A percentile compares a stretch with the other conserved stretches of the same genome.
Evolutionary conservation across 495 filamentous ascomycete genomes (phyloP).

Genomic region (Immersiella caudata): DNA sequence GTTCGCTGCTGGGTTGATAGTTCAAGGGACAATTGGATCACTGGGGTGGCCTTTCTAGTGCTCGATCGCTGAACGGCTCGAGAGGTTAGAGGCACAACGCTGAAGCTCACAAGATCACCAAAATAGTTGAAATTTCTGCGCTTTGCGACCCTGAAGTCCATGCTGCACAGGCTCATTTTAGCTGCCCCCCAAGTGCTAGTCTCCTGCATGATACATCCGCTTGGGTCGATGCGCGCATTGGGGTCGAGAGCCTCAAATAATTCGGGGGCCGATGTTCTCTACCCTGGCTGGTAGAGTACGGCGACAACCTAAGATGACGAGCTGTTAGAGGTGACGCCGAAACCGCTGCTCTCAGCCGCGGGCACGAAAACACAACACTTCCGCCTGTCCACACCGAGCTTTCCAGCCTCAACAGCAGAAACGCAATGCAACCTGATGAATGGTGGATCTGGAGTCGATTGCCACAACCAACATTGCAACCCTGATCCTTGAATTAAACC

Average conservation of each 20-base stretch:
- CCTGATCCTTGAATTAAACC: slow-evolving; percentile 31
- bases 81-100: neutral
- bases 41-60: neutral
- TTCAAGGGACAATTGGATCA: neutral
- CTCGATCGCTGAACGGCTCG: neutral
- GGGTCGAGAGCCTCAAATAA: neutral
- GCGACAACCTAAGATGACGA: too few relatives aligned
- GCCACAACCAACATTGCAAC: slow-evolving; percentile 23
- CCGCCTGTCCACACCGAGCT: neutral
- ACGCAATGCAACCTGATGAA: slow-evolving; percentile 1
- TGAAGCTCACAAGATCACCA: neutral
- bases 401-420: neutral
- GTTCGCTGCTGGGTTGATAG: slow-evolving; percentile 1
- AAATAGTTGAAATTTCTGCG: slow-evolving; percentile 3
- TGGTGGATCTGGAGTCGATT: slow-evolving; percentile 19
- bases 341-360: neutral
- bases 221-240: slow-evolving; percentile 4
- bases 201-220: slow-evolving; percentile 36
- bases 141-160: neutral
- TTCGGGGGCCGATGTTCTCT: too few relatives aligned
- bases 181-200: slow-evolving; percentile 3
- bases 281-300: too few relatives aligned
- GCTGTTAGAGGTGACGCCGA: neutral
- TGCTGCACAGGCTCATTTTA: too few relatives aligned
- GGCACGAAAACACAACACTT: neutral